phyloP scores from a whole-genome alignment of 176 grass and related monocot species.

The Microstegium vimineum region DNA sequence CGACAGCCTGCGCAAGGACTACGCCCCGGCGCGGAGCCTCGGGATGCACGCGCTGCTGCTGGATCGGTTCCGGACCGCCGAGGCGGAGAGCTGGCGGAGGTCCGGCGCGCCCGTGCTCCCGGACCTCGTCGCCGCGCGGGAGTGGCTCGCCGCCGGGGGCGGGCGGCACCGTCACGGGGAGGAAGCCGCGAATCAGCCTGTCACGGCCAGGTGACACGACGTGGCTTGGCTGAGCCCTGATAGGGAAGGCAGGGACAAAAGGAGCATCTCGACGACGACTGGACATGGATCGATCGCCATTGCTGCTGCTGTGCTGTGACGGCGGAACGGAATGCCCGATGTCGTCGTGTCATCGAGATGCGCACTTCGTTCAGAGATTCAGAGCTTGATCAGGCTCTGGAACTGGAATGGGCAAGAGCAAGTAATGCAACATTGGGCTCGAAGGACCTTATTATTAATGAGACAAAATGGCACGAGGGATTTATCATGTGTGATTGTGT shows the following conservation, averaged over 20 bases:
- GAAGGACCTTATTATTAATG: not conserved
- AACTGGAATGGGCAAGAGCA: too few relatives aligned
- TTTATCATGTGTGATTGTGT: too few relatives aligned
- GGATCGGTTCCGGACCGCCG: conserved; percentile 68
- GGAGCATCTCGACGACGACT: not conserved
- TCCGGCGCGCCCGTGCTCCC: conserved; percentile 65
- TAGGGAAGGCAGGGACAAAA: not conserved
- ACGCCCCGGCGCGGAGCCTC: conserved; percentile 48
- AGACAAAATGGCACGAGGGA: too few relatives aligned
- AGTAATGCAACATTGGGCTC: too few relatives aligned
- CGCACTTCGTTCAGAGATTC: too few relatives aligned
- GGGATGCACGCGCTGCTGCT: conserved; percentile 80
- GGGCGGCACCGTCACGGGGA: not conserved
- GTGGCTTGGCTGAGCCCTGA: too few relatives aligned
- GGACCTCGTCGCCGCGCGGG: conserved; percentile 51
- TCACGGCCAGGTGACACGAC: not conserved
- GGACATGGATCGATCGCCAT: not conserved
- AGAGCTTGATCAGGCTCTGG: too few relatives aligned
- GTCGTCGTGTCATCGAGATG: not conserved
- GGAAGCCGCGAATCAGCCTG: not conserved
- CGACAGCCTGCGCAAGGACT: conserved; percentile 84
- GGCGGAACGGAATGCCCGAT: too few relatives aligned
- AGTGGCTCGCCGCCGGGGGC: conserved; percentile 46
- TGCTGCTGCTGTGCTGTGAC: not conserved
- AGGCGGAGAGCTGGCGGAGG: conserved; percentile 57